These are phyloP conservation scores for Neopestalotiopsis rosae DNA, from an alignment of 2,329 filamentous ascomycete genomes.

Conservation along the genomic window DNA sequence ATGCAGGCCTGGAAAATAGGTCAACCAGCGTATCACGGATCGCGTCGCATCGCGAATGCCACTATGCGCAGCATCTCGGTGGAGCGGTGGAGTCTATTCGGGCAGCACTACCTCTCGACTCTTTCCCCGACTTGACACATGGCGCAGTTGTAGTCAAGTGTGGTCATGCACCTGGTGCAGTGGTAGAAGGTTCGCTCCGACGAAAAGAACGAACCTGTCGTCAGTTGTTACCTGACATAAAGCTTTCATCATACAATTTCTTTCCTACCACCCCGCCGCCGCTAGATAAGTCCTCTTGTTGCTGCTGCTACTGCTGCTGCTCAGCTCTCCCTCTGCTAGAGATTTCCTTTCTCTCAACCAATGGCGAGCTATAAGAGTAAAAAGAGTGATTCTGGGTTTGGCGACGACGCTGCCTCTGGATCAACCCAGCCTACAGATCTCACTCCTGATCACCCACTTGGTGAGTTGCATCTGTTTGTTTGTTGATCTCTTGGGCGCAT, in stretches of 20 bases:
- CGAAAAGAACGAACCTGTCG: neutral
- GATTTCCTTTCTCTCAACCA: slow-evolving; percentile 1
- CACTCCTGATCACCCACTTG: slow-evolving; percentile 12
- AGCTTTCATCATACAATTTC: slow-evolving; percentile 4
- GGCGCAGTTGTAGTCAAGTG: neutral
- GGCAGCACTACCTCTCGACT: slow-evolving; percentile 11
- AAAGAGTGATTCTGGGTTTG: slow-evolving; percentile 12
- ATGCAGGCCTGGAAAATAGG: neutral
- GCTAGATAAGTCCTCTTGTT: neutral
- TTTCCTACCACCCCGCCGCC: neutral
- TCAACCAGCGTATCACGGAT: slow-evolving; percentile 13
- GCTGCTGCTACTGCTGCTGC: neutral
- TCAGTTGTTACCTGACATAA: slow-evolving; percentile 4
- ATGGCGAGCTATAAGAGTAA: slow-evolving; percentile 5
- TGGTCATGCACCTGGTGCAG: neutral
- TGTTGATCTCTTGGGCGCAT: neutral
- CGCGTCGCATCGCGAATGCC: slow-evolving; percentile 10
- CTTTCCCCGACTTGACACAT: slow-evolving; percentile 13
- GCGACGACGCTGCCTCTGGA: slow-evolving; percentile 13
- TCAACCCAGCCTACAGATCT: slow-evolving; percentile 4
- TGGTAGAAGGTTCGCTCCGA: neutral
- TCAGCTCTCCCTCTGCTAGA: neutral
- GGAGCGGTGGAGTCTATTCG: slow-evolving; percentile 15
- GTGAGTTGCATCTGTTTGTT: neutral
- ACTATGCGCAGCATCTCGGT: slow-evolving; percentile 9